Evolutionary conservation across 2,329 filamentous ascomycete genomes (phyloP).

Genomic region (Beauveria australis): DNA sequence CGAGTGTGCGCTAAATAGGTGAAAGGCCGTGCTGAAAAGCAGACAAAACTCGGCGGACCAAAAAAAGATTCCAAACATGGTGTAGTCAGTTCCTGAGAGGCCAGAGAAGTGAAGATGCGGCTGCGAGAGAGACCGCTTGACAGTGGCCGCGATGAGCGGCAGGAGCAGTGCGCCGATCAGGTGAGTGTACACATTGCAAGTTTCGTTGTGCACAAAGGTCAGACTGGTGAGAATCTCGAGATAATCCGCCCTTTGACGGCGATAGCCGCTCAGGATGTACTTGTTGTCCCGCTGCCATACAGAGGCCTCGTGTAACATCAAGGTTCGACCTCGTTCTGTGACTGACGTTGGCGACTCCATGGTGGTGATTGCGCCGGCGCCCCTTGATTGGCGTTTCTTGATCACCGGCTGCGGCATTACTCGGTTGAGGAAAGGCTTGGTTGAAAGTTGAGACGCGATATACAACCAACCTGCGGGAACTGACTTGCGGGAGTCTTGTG

Average conservation of each 20-base stretch:
- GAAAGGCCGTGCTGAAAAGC: conserved; percentile 13
- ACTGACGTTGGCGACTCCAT: not conserved
- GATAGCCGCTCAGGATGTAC: conserved; percentile 10
- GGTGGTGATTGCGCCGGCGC: not conserved
- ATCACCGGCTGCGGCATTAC: not conserved
- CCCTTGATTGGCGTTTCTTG: not conserved
- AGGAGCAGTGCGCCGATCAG: conserved; percentile 7
- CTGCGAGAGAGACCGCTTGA: not conserved
- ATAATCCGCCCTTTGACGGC: not conserved
- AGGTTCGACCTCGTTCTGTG: not conserved
- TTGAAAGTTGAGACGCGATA: not conserved
- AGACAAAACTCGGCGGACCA: conserved; percentile 13
- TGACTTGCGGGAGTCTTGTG: not conserved
- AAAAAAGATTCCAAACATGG: conserved; percentile 14
- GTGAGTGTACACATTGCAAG: conserved; percentile 11
- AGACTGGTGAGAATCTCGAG: conserved; percentile 7
- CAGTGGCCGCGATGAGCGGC: not conserved
- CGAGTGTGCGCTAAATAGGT: conserved; percentile 13
- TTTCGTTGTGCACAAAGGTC: conserved; percentile 11
- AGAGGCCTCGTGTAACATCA: conserved; percentile 8
- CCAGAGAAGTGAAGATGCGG: conserved; percentile 2
- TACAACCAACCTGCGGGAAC: not conserved
- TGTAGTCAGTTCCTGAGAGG: not conserved
- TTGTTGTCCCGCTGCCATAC: conserved; percentile 12
- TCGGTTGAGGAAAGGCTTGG: not conserved